phyloP scores from a whole-genome alignment of 2,329 filamentous ascomycete species.

The Colletotrichum euphorbiae region DNA sequence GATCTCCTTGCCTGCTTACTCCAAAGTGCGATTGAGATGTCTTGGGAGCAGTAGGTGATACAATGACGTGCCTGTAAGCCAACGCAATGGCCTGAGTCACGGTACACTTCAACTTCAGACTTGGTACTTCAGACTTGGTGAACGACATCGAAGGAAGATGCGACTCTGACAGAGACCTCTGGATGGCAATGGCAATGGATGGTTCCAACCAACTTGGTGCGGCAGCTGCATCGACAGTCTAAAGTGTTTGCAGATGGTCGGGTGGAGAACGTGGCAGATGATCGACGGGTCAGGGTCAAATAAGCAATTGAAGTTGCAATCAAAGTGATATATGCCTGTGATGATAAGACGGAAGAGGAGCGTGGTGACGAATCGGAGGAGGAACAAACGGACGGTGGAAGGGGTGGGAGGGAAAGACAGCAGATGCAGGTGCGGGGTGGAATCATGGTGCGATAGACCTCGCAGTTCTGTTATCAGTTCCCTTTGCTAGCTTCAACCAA shows the following conservation, averaged over 20 bases:
- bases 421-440: slow-evolving; percentile 11
- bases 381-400: neutral
- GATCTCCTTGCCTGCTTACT: neutral
- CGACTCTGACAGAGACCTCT: neutral
- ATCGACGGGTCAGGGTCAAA: neutral
- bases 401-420: neutral
- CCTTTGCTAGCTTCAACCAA: slow-evolving; percentile 4
- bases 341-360: slow-evolving; percentile 7
- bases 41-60: slow-evolving; percentile 6
- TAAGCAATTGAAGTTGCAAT: neutral
- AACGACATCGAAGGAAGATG: slow-evolving; percentile 12
- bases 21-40: neutral
- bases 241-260: slow-evolving; percentile 24
- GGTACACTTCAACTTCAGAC: too few species aligned
- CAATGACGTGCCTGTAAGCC: slow-evolving; percentile 5
- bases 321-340: neutral
- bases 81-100: neutral
- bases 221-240: slow-evolving; percentile 14
- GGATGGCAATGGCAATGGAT: slow-evolving; percentile 4
- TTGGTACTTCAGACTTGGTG: too few species aligned
- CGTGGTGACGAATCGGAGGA: neutral
- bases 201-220: slow-evolving; percentile 5
- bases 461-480: slow-evolving; percentile 14
- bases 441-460: slow-evolving; percentile 3
- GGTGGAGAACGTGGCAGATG: slow-evolving; percentile 20